Evolutionary conservation across 2,329 filamentous ascomycete genomes (phyloP).

Genomic region (Elsinoe arachidis): DNA sequence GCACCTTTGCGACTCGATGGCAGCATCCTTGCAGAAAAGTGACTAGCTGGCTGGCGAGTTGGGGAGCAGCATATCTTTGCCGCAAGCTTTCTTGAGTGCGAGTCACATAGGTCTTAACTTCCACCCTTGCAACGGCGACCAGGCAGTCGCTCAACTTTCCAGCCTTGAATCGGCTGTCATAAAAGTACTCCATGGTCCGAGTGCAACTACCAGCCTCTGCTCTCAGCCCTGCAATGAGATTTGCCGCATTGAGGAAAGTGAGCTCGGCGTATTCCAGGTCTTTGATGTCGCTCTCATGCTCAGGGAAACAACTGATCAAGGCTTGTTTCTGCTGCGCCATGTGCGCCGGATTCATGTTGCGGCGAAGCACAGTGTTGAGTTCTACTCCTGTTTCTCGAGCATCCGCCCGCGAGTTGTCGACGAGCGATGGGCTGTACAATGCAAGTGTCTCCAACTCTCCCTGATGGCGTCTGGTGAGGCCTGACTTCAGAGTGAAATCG

Average conservation of each 20-base stretch:
- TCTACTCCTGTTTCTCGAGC: slow-evolving; percentile 94
- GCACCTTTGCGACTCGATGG: slow-evolving; percentile 84
- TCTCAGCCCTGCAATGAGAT: slow-evolving; percentile 80
- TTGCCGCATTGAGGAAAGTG: slow-evolving; percentile 84
- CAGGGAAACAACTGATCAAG: slow-evolving; percentile 64
- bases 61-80: slow-evolving; percentile 78
- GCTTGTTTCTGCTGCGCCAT: slow-evolving; percentile 72
- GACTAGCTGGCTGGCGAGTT: slow-evolving; percentile 80
- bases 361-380: slow-evolving; percentile 82
- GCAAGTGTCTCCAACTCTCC: slow-evolving; percentile 77
- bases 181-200: slow-evolving; percentile 80
- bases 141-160: slow-evolving; percentile 56
- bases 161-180: slow-evolving; percentile 72
- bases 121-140: slow-evolving; percentile 54
- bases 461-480: slow-evolving; percentile 61
- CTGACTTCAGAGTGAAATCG: slow-evolving; percentile 70
- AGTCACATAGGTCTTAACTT: slow-evolving; percentile 69
- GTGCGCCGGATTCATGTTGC: slow-evolving; percentile 73
- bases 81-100: slow-evolving; percentile 64
- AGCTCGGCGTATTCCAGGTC: slow-evolving; percentile 79
- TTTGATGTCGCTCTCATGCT: slow-evolving; percentile 69
- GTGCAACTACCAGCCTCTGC: slow-evolving; percentile 84
- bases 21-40: slow-evolving; percentile 82
- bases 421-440: slow-evolving; percentile 74
- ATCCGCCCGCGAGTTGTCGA: slow-evolving; percentile 80